These are phyloP conservation scores for Fagus crenata DNA, from an alignment of 306 rosid species.

Conservation along the genomic window DNA sequence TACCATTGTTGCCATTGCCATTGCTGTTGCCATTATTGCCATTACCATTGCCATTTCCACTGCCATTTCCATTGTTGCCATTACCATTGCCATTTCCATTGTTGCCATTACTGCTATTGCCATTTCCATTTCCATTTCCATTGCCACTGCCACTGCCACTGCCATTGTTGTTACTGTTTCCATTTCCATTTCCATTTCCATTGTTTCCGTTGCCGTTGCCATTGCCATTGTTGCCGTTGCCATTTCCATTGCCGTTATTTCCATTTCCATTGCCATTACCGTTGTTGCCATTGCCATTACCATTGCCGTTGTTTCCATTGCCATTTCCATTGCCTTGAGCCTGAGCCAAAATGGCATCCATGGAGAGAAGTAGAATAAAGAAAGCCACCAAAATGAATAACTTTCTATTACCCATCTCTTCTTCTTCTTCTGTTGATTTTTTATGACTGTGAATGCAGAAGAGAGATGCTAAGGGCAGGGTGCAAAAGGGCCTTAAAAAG, in stretches of 20 bases:
- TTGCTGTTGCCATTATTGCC: too few species aligned
- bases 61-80: too few species aligned
- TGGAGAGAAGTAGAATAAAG: slow-evolving; percentile 39
- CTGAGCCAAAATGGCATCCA: slow-evolving; percentile 44
- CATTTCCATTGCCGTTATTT: background rate
- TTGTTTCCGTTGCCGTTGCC: too few species aligned
- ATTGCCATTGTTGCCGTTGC: background rate
- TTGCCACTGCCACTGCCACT: too few species aligned
- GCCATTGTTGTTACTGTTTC: too few species aligned
- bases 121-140: too few species aligned
- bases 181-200: too few species aligned
- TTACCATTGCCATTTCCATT: too few species aligned
- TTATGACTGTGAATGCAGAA: slow-evolving; percentile 2
- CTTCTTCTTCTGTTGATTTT: slow-evolving; percentile 30
- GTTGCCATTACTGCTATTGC: too few species aligned
- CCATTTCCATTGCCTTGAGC: slow-evolving; percentile 2
- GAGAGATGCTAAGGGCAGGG: slow-evolving; percentile 21
- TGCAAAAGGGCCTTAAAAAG: slow-evolving; percentile 24
- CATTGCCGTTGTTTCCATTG: background rate
- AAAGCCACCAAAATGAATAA: slow-evolving; percentile 33
- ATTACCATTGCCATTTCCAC: too few species aligned
- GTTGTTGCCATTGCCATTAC: background rate
- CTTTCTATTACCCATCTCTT: slow-evolving; percentile 47
- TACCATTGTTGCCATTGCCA: too few species aligned
- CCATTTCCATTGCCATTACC: background rate